These are phyloP conservation scores for Microdochium paspali DNA, from an alignment of 2,329 filamentous ascomycete species.

Conservation along the genomic window DNA sequence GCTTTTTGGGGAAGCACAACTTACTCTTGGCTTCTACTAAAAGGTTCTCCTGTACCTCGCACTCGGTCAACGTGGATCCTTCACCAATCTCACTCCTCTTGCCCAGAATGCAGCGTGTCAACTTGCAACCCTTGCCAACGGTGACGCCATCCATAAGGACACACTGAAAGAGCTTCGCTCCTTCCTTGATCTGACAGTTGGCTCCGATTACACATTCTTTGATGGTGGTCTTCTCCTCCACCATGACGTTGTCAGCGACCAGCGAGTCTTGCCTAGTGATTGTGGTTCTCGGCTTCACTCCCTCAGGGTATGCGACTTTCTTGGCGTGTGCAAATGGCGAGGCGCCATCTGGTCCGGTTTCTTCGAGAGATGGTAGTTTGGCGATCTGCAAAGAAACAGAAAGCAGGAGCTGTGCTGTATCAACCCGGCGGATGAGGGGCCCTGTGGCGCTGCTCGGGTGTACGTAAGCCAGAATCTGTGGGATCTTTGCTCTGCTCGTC, in stretches of 20 bases:
- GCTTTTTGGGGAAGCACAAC: conserved; percentile 23
- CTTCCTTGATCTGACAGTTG: conserved; percentile 76
- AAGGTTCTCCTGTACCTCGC: conserved; percentile 85
- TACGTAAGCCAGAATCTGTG: conserved; percentile 73
- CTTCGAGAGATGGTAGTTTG: conserved; percentile 66
- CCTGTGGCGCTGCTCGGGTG: conserved; percentile 49
- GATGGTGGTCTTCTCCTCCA: conserved; percentile 84
- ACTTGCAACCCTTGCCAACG: conserved; percentile 72
- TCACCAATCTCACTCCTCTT: conserved; percentile 76
- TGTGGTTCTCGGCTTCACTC: conserved; percentile 70
- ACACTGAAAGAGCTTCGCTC: conserved; percentile 80
- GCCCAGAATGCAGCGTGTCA: conserved; percentile 83
- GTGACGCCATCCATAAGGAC: conserved; percentile 87
- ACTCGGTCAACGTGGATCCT: conserved; percentile 71
- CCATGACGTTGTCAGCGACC: conserved; percentile 78
- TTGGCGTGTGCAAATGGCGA: conserved; percentile 69
- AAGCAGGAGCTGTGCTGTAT: conserved; percentile 75
- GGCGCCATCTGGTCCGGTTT: conserved; percentile 43
- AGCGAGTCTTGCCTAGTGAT: conserved; percentile 76
- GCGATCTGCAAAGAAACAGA: conserved; percentile 78
- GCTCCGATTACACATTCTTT: conserved; percentile 86
- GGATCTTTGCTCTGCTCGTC: conserved; percentile 33
- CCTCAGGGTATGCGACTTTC: conserved; percentile 77
- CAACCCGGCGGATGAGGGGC: conserved; percentile 75
- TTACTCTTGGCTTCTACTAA: conserved; percentile 71